Conservation (phyloP, 2,329 filamentous ascomycete genomes). For the Microthyrium microscopicum region DNA sequence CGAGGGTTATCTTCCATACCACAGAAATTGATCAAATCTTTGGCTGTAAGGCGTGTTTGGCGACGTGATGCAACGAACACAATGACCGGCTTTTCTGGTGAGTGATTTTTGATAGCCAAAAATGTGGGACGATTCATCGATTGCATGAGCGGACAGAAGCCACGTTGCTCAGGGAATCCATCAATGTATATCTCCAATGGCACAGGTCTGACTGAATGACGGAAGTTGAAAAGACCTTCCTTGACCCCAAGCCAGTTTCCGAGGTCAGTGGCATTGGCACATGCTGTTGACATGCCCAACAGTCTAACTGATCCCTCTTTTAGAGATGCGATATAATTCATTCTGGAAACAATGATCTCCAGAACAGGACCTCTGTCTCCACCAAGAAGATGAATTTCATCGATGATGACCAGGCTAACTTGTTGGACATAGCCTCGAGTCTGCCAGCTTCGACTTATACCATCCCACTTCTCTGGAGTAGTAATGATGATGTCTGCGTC, state of each 20-base stretch:
- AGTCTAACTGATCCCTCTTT: slow-evolving; percentile 78
- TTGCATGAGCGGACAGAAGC: slow-evolving; percentile 96
- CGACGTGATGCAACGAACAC: slow-evolving; percentile 93
- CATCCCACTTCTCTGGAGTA: slow-evolving; percentile 99
- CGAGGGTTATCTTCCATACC: slow-evolving; percentile 97
- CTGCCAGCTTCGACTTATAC: slow-evolving; percentile 97
- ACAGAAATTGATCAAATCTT: slow-evolving; percentile 92
- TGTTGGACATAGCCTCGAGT: slow-evolving; percentile 91
- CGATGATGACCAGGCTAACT: slow-evolving; percentile 92
- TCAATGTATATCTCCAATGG: slow-evolving; percentile 95
- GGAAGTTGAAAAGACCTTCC: slow-evolving; percentile 88
- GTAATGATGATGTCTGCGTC: slow-evolving; percentile 97
- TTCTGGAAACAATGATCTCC: slow-evolving; percentile 81
- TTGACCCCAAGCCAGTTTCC: slow-evolving; percentile 96
- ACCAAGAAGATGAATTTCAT: slow-evolving; percentile 94
- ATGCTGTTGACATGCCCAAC: slow-evolving; percentile 97
- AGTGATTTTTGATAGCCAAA: slow-evolving; percentile 89
- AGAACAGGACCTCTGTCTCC: slow-evolving; percentile 93
- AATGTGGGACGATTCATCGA: slow-evolving; percentile 98
- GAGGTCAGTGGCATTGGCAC: slow-evolving; percentile 84
- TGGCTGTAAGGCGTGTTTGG: slow-evolving; percentile 86
- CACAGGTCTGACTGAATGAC: slow-evolving; percentile 90
- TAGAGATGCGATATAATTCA: slow-evolving; percentile 97
- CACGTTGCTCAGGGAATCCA: slow-evolving; percentile 84
- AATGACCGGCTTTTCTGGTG: slow-evolving; percentile 90